A percentile compares a stretch with the other conserved stretches of the same genome.
phyloP scores from a whole-genome alignment of 805 yeast species.

The Wickerhamomyces bisporus region DNA sequence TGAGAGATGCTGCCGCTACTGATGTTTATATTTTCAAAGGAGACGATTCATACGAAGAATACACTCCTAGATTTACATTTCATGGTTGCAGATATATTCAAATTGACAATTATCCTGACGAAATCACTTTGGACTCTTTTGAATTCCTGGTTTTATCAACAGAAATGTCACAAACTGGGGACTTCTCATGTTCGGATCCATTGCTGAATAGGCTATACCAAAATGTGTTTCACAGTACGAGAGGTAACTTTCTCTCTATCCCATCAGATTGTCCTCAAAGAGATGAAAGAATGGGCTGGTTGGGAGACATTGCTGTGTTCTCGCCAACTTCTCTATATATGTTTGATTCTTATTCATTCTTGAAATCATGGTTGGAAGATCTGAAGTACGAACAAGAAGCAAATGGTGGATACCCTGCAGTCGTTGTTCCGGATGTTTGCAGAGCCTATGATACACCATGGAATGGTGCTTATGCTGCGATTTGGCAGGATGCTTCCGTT shows the following conservation, averaged over 20 bases:
- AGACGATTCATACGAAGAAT: conserved; percentile 8
- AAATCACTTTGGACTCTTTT: conserved; percentile 7
- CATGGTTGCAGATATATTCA: conserved; percentile 15
- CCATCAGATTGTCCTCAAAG: conserved; percentile 19
- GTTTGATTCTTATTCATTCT: conserved; percentile 16
- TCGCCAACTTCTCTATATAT: conserved; percentile 15
- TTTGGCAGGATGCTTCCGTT: conserved; percentile 18
- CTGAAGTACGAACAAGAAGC: conserved; percentile 12
- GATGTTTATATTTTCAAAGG: conserved; percentile 13
- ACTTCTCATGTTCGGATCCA: conserved; percentile 9
- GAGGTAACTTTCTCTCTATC: conserved; percentile 15
- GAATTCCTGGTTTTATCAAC: conserved; percentile 8
- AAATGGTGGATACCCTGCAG: conserved; percentile 14
- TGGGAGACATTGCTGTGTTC: conserved; percentile 17
- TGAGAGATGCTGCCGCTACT: conserved; percentile 10
- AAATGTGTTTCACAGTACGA: conserved; percentile 13
- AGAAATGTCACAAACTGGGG: conserved; percentile 10
- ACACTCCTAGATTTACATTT: conserved; percentile 13
- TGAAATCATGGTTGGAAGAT: conserved; percentile 17
- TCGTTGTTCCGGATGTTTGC: conserved; percentile 15
- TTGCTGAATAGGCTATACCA: conserved; percentile 10
- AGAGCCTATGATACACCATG: conserved; percentile 7
- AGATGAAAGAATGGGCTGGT: conserved; percentile 20
- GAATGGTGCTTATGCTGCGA: conserved; percentile 12
- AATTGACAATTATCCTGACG: conserved; percentile 13